A percentile compares a stretch with the other conserved stretches of the same genome.
Conservation (phyloP, 179 eudicot genomes). For the Heliamphora pulchella region DNA sequence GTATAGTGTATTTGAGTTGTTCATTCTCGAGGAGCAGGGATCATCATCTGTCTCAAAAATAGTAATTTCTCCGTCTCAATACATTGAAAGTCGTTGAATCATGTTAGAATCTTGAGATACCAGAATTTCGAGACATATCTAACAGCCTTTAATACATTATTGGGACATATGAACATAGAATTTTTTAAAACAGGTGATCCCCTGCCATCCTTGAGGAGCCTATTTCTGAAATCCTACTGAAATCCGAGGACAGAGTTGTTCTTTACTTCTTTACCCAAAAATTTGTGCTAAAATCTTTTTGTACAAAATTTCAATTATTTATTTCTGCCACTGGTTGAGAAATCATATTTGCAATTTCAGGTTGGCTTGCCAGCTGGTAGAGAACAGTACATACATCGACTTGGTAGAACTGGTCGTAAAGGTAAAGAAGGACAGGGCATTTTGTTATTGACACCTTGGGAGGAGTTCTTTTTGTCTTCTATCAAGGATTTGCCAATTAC, state of each 20-base stretch:
- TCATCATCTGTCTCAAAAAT: no score
- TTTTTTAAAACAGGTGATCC: no score
- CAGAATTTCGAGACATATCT: no score
- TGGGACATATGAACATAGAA: no score
- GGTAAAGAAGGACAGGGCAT: slow-evolving; percentile 95
- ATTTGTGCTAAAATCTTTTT: background rate
- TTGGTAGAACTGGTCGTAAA: slow-evolving; percentile 95
- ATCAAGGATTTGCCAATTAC: slow-evolving; percentile 65
- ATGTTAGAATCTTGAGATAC: no score
- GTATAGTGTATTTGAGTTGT: no score
- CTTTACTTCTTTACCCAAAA: background rate
- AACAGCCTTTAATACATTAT: no score
- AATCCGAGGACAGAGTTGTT: background rate
- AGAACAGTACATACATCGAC: slow-evolving; percentile 89
- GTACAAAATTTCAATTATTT: background rate
- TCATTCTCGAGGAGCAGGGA: no score
- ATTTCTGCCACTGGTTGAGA: background rate
- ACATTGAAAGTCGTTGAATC: no score
- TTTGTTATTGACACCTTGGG: slow-evolving; percentile 89
- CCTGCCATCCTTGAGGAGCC: background rate
- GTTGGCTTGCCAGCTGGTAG: slow-evolving; percentile 79
- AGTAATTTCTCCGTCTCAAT: no score
- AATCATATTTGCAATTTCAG: slow-evolving; percentile 29
- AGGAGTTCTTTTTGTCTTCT: slow-evolving; percentile 67
- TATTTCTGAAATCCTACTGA: background rate